Percentiles rank a stretch among this genome's conserved stretches.
Evolutionary conservation across 768 basidiomycete species (phyloP).

Genomic region (Boletus edulis): DNA sequence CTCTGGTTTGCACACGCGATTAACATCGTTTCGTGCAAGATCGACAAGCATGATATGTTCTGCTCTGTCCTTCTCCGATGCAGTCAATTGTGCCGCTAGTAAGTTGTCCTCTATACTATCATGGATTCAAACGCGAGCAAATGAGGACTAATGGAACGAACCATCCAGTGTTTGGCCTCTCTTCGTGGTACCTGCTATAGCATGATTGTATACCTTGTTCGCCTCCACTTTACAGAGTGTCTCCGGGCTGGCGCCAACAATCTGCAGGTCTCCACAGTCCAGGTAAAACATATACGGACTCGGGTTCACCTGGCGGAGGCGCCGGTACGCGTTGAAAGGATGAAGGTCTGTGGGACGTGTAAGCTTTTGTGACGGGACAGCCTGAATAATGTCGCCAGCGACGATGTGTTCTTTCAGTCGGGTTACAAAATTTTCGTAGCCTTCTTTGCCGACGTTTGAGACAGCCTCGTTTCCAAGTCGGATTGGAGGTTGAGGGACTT

Average conservation of each 20-base stretch:
- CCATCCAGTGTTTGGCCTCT: conserved; percentile 86
- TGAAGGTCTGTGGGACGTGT: conserved; percentile 83
- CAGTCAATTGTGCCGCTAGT: conserved; percentile 68
- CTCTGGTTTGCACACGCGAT: conserved; percentile 91
- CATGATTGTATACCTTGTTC: conserved; percentile 94
- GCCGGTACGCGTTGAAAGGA: conserved; percentile 96
- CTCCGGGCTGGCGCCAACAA: conserved; percentile 98
- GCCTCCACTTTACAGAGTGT: conserved; percentile 93
- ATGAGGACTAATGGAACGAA: conserved; percentile 34
- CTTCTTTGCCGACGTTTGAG: conserved; percentile 91
- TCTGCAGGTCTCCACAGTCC: conserved; percentile 88
- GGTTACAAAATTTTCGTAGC: conserved; percentile 91
- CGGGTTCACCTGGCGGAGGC: conserved; percentile 91
- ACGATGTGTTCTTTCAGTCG: conserved; percentile 91
- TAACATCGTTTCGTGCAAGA: conserved; percentile 96
- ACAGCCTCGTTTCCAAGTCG: conserved; percentile 64
- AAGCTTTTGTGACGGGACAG: conserved; percentile 93
- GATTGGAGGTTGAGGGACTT: conserved; percentile 63
- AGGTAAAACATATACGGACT: conserved; percentile 99
- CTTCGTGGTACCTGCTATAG: conserved; percentile 93
- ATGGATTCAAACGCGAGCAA: conserved; percentile 5
- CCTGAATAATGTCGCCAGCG: conserved; percentile 97
- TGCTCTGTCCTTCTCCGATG: conserved; percentile 92
- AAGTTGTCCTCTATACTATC: conserved; percentile 78
- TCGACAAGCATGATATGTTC: conserved; percentile 99